A percentile compares a stretch with the other conserved stretches of the same genome.
Conservation (phyloP, 192 early-diverging fungal species). For the Podila epigama region DNA sequence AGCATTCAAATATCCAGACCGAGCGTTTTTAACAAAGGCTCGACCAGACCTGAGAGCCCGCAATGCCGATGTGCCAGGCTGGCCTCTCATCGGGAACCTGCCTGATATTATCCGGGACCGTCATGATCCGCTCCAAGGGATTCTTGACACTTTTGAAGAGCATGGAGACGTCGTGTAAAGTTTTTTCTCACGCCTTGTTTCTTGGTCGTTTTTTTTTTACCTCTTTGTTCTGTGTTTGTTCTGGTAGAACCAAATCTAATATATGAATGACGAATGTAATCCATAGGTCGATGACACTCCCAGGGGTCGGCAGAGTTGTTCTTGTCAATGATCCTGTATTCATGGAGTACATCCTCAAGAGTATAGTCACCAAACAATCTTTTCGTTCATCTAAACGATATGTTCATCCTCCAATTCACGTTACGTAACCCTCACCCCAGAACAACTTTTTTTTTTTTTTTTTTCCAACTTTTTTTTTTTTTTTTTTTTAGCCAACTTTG, state of each 20-base stretch:
- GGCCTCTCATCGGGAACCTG: neutral
- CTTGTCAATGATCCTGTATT: neutral
- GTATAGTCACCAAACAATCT: neutral
- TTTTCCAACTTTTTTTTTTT: neutral
- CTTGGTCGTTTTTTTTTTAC: no score
- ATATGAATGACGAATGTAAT: no score
- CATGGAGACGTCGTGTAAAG: neutral
- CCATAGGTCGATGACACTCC: neutral
- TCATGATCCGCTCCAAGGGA: neutral
- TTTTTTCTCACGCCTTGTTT: no score
- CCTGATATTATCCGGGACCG: neutral
- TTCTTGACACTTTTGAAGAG: neutral
- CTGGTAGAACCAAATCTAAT: no score
- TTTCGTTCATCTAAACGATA: neutral
- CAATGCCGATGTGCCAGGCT: neutral
- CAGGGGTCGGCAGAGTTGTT: neutral
- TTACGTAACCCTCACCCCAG: no score
- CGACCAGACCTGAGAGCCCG: neutral
- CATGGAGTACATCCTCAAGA: constrained; percentile 1
- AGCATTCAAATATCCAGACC: neutral
- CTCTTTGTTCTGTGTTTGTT: no score
- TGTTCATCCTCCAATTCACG: no score
- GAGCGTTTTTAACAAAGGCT: neutral
- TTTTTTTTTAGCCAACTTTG: neutral
- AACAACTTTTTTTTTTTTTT: neutral